Evolutionary conservation across 345 rosid genomes (phyloP).

Genomic region (Erysimum cheiranthoides): DNA sequence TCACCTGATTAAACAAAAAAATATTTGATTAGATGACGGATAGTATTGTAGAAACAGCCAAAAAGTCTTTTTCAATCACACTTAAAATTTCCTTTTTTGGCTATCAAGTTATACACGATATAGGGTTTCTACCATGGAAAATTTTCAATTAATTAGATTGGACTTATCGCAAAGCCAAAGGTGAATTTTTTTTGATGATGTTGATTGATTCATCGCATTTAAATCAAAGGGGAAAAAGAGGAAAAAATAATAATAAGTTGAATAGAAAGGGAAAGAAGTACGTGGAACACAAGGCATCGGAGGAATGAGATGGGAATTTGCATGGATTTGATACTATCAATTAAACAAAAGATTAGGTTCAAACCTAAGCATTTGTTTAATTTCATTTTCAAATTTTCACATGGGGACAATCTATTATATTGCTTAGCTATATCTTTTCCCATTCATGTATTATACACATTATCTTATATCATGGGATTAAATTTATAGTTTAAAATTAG

Average conservation of each 20-base stretch:
- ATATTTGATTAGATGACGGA: neutral
- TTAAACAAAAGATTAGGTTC: constrained; percentile 44
- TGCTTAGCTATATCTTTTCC: constrained; percentile 11
- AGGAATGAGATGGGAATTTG: constrained; percentile 30
- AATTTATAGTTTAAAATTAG: neutral
- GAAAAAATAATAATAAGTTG: neutral
- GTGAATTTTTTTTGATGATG: constrained; percentile 20
- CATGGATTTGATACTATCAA: constrained; percentile 45
- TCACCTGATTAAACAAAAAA: neutral
- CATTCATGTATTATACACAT: neutral
- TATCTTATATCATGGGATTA: too few relatives aligned
- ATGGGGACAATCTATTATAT: constrained; percentile 26
- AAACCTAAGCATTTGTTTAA: constrained; percentile 42
- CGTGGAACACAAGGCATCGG: constrained; percentile 39
- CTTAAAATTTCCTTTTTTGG: constrained; percentile 20
- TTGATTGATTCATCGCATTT: constrained; percentile 23
- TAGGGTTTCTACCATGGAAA: constrained; percentile 35
- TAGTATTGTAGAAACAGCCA: constrained; percentile 24
- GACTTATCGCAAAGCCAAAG: constrained; percentile 32
- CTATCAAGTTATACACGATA: constrained; percentile 35
- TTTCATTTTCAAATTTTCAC: constrained; percentile 34
- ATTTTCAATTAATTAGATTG: constrained; percentile 2
- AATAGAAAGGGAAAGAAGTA: constrained; percentile 40
- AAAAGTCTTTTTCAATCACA: constrained; percentile 26
- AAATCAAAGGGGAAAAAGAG: neutral